Evolutionary conservation across 2,329 filamentous ascomycete species (phyloP).

Genomic region (Ascochyta lentis): DNA sequence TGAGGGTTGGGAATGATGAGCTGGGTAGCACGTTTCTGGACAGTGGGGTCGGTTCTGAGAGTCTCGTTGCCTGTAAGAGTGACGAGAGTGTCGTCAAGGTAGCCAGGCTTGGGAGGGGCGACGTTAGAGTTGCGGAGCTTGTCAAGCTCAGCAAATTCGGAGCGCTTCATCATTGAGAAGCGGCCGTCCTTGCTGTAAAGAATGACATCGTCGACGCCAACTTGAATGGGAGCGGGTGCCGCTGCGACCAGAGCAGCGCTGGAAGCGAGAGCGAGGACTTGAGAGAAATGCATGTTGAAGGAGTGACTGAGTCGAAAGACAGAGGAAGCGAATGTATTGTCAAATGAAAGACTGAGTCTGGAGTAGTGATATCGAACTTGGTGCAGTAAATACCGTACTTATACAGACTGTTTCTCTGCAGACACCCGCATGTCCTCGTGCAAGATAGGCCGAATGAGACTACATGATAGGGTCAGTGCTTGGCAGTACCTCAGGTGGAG

Average conservation of each 20-base stretch:
- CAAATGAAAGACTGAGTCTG: neutral
- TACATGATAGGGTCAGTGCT: neutral
- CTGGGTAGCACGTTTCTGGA: slow-evolving; percentile 27
- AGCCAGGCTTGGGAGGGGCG: slow-evolving; percentile 26
- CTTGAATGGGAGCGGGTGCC: slow-evolving; percentile 18
- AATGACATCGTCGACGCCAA: slow-evolving; percentile 34
- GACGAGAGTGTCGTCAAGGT: slow-evolving; percentile 23
- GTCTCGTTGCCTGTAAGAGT: slow-evolving; percentile 17
- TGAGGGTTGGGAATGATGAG: slow-evolving; percentile 31
- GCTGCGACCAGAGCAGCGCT: slow-evolving; percentile 24
- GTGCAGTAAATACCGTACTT: slow-evolving; percentile 9
- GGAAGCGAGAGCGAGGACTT: slow-evolving; percentile 23
- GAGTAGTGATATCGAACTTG: neutral
- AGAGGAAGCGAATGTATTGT: slow-evolving; percentile 2
- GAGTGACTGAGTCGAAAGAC: slow-evolving; percentile 2
- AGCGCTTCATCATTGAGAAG: slow-evolving; percentile 32
- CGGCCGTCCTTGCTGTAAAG: slow-evolving; percentile 33
- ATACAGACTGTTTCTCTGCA: neutral
- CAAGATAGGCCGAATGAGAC: neutral
- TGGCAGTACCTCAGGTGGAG: slow-evolving; percentile 18
- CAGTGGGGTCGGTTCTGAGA: neutral
- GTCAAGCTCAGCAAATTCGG: slow-evolving; percentile 27
- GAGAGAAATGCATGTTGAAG: slow-evolving; percentile 30
- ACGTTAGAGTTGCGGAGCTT: slow-evolving; percentile 20
- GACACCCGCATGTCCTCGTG: neutral